Evolutionary conservation across 345 rosid genomes (phyloP).

Genomic region (Clausena lansium): DNA sequence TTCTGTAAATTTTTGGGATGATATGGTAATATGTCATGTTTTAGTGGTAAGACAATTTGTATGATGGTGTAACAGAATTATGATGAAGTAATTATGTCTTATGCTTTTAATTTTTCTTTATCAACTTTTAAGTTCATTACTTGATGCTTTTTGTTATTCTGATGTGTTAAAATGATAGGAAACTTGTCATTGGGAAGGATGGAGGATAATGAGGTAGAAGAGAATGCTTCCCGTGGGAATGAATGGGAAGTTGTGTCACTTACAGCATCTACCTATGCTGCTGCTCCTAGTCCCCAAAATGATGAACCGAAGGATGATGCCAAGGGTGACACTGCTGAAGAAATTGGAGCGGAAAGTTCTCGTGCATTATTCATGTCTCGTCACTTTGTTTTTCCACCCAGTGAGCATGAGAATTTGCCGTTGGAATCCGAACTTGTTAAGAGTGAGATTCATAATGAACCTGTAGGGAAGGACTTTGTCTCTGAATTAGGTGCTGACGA

Average conservation of each 20-base stretch:
- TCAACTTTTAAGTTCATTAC: neutral
- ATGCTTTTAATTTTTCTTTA: neutral
- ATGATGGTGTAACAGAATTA: neutral
- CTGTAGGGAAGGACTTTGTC: slow-evolving; percentile 36
- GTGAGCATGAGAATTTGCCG: slow-evolving; percentile 64
- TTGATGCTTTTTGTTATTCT: neutral
- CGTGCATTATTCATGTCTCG: slow-evolving; percentile 65
- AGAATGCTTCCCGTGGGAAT: slow-evolving; percentile 46
- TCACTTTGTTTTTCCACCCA: slow-evolving; percentile 79
- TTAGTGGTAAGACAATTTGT: neutral
- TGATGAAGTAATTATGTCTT: neutral
- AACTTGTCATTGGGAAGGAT: slow-evolving; percentile 27
- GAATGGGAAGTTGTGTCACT: slow-evolving; percentile 98
- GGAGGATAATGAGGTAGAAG: slow-evolving; percentile 52
- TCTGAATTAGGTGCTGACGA: slow-evolving; percentile 37
- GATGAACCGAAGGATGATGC: slow-evolving; percentile 39
- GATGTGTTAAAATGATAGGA: slow-evolving; percentile 13
- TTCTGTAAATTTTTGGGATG: neutral
- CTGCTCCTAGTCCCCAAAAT: slow-evolving; percentile 74
- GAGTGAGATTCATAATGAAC: slow-evolving; percentile 36
- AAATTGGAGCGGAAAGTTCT: slow-evolving; percentile 56
- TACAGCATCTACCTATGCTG: slow-evolving; percentile 91
- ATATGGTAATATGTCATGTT: neutral
- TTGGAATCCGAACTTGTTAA: slow-evolving; percentile 34
- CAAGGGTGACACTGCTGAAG: slow-evolving; percentile 30